Conservation (phyloP, 495 filamentous ascomycete genomes). For the Penicillium parvum region DNA sequence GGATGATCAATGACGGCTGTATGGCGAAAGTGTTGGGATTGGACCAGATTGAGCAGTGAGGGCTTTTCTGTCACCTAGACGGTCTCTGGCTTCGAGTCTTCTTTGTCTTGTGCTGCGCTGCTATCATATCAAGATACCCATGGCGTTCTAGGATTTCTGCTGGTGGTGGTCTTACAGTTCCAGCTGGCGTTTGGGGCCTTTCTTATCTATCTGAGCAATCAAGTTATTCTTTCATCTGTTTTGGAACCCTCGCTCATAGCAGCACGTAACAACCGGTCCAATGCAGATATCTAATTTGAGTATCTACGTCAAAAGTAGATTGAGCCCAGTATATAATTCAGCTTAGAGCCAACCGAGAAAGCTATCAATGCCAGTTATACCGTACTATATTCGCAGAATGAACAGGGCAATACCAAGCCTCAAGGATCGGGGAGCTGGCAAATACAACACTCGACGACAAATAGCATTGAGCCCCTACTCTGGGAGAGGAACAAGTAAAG, state of each 20-base stretch:
- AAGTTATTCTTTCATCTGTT: not conserved
- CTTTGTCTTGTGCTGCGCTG: too few relatives aligned
- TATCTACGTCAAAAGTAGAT: not conserved
- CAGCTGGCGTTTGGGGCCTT: not conserved
- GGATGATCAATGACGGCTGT: not conserved
- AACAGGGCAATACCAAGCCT: too few relatives aligned
- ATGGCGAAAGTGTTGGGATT: not conserved
- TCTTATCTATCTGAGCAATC: not conserved
- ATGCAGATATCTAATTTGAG: not conserved
- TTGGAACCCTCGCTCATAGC: too few relatives aligned
- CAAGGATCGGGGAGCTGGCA: too few relatives aligned
- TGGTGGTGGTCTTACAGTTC: not conserved
- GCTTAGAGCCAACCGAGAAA: too few relatives aligned
- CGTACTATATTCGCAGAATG: too few relatives aligned
- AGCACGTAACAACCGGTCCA: too few relatives aligned
- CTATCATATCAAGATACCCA: conserved; percentile 28
- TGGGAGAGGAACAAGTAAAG: not conserved
- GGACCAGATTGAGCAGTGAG: not conserved
- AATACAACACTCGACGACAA: too few relatives aligned
- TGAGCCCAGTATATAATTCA: too few relatives aligned
- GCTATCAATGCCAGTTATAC: too few relatives aligned
- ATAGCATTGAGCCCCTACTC: too few relatives aligned
- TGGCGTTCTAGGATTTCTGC: conserved; percentile 2
- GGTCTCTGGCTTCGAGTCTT: not conserved
- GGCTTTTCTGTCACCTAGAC: too few relatives aligned